Base-by-base conservation (phyloP, 768 basidiomycete genomes). In the Pleurotus djamor region DNA sequence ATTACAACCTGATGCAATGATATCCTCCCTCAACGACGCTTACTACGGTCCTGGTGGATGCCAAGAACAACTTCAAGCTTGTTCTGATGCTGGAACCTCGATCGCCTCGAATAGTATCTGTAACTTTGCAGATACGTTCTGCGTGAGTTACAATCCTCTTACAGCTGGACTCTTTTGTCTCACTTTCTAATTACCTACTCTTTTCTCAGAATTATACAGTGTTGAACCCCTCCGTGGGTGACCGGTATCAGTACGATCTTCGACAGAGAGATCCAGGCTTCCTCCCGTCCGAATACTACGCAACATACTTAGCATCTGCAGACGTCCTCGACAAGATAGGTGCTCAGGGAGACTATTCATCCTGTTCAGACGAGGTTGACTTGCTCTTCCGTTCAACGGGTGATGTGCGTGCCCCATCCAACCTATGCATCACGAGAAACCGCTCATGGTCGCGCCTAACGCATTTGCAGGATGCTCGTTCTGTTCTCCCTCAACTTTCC, bases 211-310 rank as follows among this genome's bases (percentile, higher is more conserved):
- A 68, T 36, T 67, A 78, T 0, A 74, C 84, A 14, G 71, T 87
- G 9, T 80, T 80, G 59, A 8, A 66, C 1, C 83, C 83, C 0
- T 81, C 83, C 1, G 72, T 86, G 3, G 83, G 82, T 0, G 65
- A 83, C 64, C 73, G 76, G 7, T 84, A 89, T 60, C 61, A 75
- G 0, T 68, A 87, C 60, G 87, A 89, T 64, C 70, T 89, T 44
- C 74, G 84, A 21, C 86, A 87, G 68, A 84, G 79, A 44, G 70
- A 77, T 1, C 76, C 81, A 0, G 75, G 79, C 71, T 78, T 70
- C 6, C 87, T 87, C 69, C 86, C 87, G 4, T 80, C 85, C 0
- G 77, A 83, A 49, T 84, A 76, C 60, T 87, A 86, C 58, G 61
- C 82, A 41, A 69, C 71, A 8, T 85, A 81, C 61, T 69, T 87